phyloP scores from a whole-genome alignment of 2,329 filamentous ascomycete genomes.

The Aspergillus sp. region DNA sequence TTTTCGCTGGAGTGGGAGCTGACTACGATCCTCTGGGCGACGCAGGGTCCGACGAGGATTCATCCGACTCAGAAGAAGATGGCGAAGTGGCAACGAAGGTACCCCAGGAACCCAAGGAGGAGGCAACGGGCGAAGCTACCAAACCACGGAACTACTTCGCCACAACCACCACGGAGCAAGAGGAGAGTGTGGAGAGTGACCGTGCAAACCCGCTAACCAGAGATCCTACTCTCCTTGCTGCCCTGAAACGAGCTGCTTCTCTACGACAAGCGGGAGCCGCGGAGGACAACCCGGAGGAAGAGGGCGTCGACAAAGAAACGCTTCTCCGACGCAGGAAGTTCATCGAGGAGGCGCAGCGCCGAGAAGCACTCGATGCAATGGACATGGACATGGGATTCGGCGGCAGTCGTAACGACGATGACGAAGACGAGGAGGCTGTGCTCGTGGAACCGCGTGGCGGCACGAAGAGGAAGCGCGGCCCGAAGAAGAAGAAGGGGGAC shows the following conservation, averaged over 20 bases:
- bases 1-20: constrained; percentile 60
- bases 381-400: constrained; percentile 97
- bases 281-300: constrained; percentile 39
- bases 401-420: constrained; percentile 81
- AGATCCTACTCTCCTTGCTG: constrained; percentile 78
- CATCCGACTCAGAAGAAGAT: constrained; percentile 39
- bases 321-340: constrained; percentile 72
- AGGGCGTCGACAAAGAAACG: constrained; percentile 59
- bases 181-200: constrained; percentile 53
- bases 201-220: constrained; percentile 51
- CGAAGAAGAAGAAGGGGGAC: constrained; percentile 53
- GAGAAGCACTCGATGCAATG: constrained; percentile 75
- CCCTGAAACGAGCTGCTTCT: constrained; percentile 78
- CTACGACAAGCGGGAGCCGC: constrained; percentile 49
- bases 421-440: constrained; percentile 65
- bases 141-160: constrained; percentile 51
- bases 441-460: constrained; percentile 45
- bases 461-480: constrained; percentile 54
- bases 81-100: constrained; percentile 15
- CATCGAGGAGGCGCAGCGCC: constrained; percentile 58
- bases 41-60: constrained; percentile 50
- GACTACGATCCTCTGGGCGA: constrained; percentile 61
- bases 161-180: constrained; percentile 30
- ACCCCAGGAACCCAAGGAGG: constrained; percentile 10
- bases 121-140: constrained; percentile 16